A percentile compares a stretch with the other conserved stretches of the same genome.
These are phyloP conservation scores for Aechmea fasciata DNA, from an alignment of 176 grass and related monocot genomes.

Conservation along the genomic window DNA sequence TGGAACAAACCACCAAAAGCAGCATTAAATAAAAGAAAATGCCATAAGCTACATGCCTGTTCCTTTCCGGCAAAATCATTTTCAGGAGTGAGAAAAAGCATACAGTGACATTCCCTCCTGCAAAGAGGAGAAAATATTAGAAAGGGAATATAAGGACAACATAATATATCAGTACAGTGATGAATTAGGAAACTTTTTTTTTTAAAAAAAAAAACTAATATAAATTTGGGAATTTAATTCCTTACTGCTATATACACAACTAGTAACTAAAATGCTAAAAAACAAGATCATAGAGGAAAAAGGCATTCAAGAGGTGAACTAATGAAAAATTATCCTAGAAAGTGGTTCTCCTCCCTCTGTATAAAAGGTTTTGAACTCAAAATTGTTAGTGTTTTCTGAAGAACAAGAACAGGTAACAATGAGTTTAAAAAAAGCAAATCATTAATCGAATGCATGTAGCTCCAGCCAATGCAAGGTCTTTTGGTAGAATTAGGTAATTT, in stretches of 20 bases:
- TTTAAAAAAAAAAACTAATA: background rate
- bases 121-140: slow-evolving; percentile 15
- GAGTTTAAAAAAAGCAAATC: too few species aligned
- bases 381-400: too few species aligned
- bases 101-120: slow-evolving; percentile 97
- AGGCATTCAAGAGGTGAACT: too few species aligned
- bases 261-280: too few species aligned
- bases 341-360: too few species aligned
- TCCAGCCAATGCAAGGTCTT: too few species aligned
- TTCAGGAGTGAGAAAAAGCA: slow-evolving; percentile 93
- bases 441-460: too few species aligned
- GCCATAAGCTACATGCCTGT: slow-evolving; percentile 35
- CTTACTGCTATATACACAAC: too few species aligned
- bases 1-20: background rate
- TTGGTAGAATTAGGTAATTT: background rate
- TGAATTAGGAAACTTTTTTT: background rate
- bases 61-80: slow-evolving; percentile 89
- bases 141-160: background rate
- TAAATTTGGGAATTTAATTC: background rate
- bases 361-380: too few species aligned
- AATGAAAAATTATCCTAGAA: too few species aligned
- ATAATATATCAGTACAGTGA: background rate
- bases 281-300: too few species aligned
- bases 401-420: too few species aligned
- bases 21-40: background rate